Conservation (phyloP, 2,329 filamentous ascomycete species). For the Sordariomycetes sp. region DNA sequence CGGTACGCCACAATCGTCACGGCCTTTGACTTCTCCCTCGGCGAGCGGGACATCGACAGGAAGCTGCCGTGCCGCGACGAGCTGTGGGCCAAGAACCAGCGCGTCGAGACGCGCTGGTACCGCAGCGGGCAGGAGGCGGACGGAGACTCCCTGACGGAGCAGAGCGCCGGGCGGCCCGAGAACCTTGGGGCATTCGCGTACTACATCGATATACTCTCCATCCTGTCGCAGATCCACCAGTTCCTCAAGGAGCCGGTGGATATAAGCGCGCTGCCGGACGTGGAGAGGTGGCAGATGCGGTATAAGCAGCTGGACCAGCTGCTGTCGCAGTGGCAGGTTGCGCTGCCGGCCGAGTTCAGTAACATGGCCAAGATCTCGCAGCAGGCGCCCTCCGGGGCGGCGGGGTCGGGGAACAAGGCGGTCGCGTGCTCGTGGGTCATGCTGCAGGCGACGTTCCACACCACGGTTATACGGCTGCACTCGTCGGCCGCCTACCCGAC, state of each 20-base stretch:
- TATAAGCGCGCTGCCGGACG: slow-evolving; percentile 70
- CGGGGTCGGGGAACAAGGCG: slow-evolving; percentile 39
- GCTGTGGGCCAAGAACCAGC: slow-evolving; percentile 69
- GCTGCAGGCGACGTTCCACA: slow-evolving; percentile 83
- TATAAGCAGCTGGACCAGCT: slow-evolving; percentile 77
- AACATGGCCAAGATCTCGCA: slow-evolving; percentile 72
- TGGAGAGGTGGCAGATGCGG: slow-evolving; percentile 78
- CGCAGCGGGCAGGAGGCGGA: slow-evolving; percentile 28
- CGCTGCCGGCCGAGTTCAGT: slow-evolving; percentile 69
- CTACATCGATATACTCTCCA: slow-evolving; percentile 80
- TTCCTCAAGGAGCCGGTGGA: slow-evolving; percentile 85
- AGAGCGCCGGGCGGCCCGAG: slow-evolving; percentile 56
- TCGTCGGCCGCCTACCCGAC: slow-evolving; percentile 89
- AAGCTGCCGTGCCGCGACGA: slow-evolving; percentile 80
- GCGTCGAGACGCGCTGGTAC: slow-evolving; percentile 79
- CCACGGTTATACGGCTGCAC: slow-evolving; percentile 78
- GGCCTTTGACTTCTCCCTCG: slow-evolving; percentile 80
- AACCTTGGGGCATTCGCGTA: slow-evolving; percentile 81
- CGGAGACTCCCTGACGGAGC: slow-evolving; percentile 24
- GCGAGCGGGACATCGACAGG: slow-evolving; percentile 82
- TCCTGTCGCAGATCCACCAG: slow-evolving; percentile 75
- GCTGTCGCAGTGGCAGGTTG: slow-evolving; percentile 72
- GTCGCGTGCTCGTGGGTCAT: slow-evolving; percentile 80
- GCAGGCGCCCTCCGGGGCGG: slow-evolving; percentile 10
- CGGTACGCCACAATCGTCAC: slow-evolving; percentile 84